Base-by-base conservation (phyloP, 768 basidiomycete species). In the Psilocybe cubensis region DNA sequence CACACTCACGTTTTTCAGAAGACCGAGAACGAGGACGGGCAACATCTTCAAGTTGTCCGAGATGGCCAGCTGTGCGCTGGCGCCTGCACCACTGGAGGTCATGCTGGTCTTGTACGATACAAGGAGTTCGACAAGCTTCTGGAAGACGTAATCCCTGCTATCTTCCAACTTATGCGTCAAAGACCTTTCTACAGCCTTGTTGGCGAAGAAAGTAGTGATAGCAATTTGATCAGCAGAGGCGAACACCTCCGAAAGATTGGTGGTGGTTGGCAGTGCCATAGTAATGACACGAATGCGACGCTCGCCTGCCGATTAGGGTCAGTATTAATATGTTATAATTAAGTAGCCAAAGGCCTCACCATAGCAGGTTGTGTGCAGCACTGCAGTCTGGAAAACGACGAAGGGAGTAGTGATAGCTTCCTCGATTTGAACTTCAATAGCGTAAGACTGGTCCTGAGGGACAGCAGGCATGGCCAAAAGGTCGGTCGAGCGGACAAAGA, bases 401-500 rank as follows among this genome's bases (percentile, higher is more conserved):
- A 94, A 93, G 0, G 96, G 91, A 24, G 89, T 80, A 0, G 89
- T 93, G 63, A 98, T 83, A 31, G 91, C 90, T 71, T 98, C 96
- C 70, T 98, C 96, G 60, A 98, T 92, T 70, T 96, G 91, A 10
- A 98, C 80, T 71, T 98, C 96, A 66, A 98, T 96, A 10, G 90
- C 89, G 70, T 98, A 98, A 17, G 92, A 94, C 71, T 97, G 92
- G 66, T 98, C 95, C 66, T 91, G 87, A 14, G 96, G 94, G n/a
- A 98, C 96, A 7, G 94, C 89, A 2, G 96, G 95, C 83, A 98
- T 91, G 3, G 96, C 94, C 31, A 98, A 83, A 4, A 98, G 83
- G 74, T 98, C 96, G 20, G 96, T 98, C 21, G 95, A 97, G 51
- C 96, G 89, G 55, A 97, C 94, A 69, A 98, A 98, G 80, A 98